Evolutionary conservation across 2,329 filamentous ascomycete species (phyloP), one percentile per base, ranked within the genome.

Genomic region (Coleophoma eucalyptorum): DNA sequence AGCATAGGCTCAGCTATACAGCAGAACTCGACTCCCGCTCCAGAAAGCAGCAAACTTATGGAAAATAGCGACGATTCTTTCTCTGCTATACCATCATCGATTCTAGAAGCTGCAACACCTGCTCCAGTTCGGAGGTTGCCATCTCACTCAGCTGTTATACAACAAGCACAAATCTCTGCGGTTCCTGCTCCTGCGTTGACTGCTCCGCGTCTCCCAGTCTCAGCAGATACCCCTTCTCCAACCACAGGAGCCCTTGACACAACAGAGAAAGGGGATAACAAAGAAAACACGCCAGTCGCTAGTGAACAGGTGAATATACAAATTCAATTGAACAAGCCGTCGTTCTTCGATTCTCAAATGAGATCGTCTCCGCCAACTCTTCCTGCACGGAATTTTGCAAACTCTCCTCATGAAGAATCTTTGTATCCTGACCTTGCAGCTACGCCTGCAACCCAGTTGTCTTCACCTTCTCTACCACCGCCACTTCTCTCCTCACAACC

Each of bases 381-480:
- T 46, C 58, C 58, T 19, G 55, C 65, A 33, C 56, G 56, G 16
- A 64, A 57, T 8, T 62, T 66, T 38, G 62, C 62, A 8, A 59
- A 62, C 10, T 57, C 63, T 50, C 50, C 62, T 45, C 59, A 55
- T 3, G 58, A 64, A 34, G 55, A 62, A 49, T 57, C 54, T 26
- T 49, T 59, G 34, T 51, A 61, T 43, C 54, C 57, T 18, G 53
- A 57, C 38, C 40, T 53, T 12, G 56, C 57, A 31, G 58, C 64
- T 46, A 66, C 63, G 7, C 63, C 62, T 26, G 62, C 61, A 10
- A 65, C 65, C 13, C 43, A 62, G 7, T 67, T 66, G 49, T 66
- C 64, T 13, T 67, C 65, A 16, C 65, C 64, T 37, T 55, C 62
- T 16, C 55, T 66, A 43, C 64, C 63, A 20, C 62, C 63, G 18